Evolutionary conservation across 2,329 filamentous ascomycete genomes (phyloP).

Genomic region (Helicocarpus griseus): DNA sequence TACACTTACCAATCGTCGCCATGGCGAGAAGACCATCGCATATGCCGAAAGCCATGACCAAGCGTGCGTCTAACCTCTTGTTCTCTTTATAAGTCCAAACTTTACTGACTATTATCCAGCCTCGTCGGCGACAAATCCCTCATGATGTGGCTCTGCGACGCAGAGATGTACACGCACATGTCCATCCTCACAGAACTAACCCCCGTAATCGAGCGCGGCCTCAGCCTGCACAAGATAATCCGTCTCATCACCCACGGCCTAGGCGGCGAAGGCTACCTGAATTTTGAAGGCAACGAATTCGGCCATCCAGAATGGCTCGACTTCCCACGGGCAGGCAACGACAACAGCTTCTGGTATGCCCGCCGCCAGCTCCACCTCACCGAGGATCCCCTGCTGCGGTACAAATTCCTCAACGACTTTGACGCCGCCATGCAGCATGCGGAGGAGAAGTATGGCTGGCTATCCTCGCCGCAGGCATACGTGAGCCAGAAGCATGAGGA

Average conservation of each 20-base stretch:
- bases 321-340: slow-evolving; percentile 87
- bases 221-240: slow-evolving; percentile 96
- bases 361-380: slow-evolving; percentile 87
- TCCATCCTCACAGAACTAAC: slow-evolving; percentile 76
- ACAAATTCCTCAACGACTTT: slow-evolving; percentile 87
- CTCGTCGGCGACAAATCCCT: slow-evolving; percentile 94
- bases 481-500: slow-evolving; percentile 86
- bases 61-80: slow-evolving; percentile 55
- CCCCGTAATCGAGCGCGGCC: slow-evolving; percentile 76
- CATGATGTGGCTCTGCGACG: slow-evolving; percentile 97
- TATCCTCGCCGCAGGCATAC: slow-evolving; percentile 75
- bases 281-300: slow-evolving; percentile 98
- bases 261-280: slow-evolving; percentile 93
- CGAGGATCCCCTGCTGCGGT: slow-evolving; percentile 75
- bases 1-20: slow-evolving; percentile 82
- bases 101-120: no score
- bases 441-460: slow-evolving; percentile 86
- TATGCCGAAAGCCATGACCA: slow-evolving; percentile 97
- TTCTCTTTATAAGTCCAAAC: no score
- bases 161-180: slow-evolving; percentile 97
- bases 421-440: slow-evolving; percentile 82
- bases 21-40: slow-evolving; percentile 96
- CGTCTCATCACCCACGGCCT: slow-evolving; percentile 82
- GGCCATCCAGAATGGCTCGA: slow-evolving; percentile 98
- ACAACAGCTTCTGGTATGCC: slow-evolving; percentile 90